Evolutionary conservation across 352 stramenopile species (phyloP).

Genomic region (Globisporangium rhizosaccharum): DNA sequence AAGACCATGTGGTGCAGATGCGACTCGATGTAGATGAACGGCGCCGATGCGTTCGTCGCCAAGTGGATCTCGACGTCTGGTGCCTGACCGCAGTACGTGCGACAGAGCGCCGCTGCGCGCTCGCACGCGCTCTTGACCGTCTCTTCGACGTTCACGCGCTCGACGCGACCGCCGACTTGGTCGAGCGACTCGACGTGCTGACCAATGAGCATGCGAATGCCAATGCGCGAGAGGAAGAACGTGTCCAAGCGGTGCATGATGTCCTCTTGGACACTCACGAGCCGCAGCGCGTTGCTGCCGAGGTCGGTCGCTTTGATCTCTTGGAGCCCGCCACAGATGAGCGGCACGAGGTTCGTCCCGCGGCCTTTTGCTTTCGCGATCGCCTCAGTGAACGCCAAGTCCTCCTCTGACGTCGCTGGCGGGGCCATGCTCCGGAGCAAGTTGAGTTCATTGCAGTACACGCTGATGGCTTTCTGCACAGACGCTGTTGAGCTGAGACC

Average conservation of each 20-base stretch:
- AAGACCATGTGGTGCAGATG: slow-evolving; percentile 91
- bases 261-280: slow-evolving; percentile 64
- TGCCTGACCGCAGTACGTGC: slow-evolving; percentile 44
- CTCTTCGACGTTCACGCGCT: slow-evolving; percentile 64
- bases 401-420: slow-evolving; percentile 47
- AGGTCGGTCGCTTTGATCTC: slow-evolving; percentile 62
- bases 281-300: slow-evolving; percentile 49
- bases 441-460: slow-evolving; percentile 57
- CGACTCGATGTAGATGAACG: slow-evolving; percentile 78
- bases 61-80: slow-evolving; percentile 55
- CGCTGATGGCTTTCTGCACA: slow-evolving; percentile 52
- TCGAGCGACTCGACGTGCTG: slow-evolving; percentile 73
- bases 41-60: slow-evolving; percentile 39
- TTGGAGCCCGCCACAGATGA: slow-evolving; percentile 71
- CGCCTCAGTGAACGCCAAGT: slow-evolving; percentile 56
- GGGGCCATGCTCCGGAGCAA: slow-evolving; percentile 35
- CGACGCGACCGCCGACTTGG: slow-evolving; percentile 55
- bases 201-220: slow-evolving; percentile 98
- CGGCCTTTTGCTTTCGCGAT: slow-evolving; percentile 45
- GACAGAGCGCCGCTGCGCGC: slow-evolving; percentile 48
- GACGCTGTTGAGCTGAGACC: slow-evolving; percentile 57
- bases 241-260: slow-evolving; percentile 89
- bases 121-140: slow-evolving; percentile 55
- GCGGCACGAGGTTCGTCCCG: slow-evolving; percentile 70
- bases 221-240: slow-evolving; percentile 98